Evolutionary conservation across 2,329 filamentous ascomycete genomes (phyloP), one percentile per base, ranked within the genome.

Genomic region (Alternaria consortialis): DNA sequence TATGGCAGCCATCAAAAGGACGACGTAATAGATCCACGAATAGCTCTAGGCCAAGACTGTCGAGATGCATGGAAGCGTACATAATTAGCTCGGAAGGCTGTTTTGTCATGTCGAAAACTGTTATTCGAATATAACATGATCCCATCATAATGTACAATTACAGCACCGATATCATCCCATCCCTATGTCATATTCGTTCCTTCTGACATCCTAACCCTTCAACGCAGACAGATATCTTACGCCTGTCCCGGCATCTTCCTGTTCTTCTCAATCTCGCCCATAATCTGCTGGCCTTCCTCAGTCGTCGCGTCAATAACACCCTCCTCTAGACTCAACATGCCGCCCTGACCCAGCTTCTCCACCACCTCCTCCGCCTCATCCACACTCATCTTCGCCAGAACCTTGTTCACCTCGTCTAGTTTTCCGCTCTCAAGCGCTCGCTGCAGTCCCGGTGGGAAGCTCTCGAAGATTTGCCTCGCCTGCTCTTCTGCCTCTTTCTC

Each of bases 251-350:
- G 77, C 69, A 81, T 76, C 60, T 73, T 73, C 15, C 74, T 70
- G 58, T 72, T 77, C 69, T 70, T 73, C 67, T 80, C 77, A 74
- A 97, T 86, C 67, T 93, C 88, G 80, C 91, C 90, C 70, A 94
- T 84, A 74, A 89, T 89, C 77, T 89, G 87, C 82, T 90, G 86
- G 3, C 94, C 94, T 76, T 95, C 90, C 74, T 93, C 90, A 2
- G 94, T 97, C 46, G 93, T 99, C 1, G 93, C 92, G 80, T 99
- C 95, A 69, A 99, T 96, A 53, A 99, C 93, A 51, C 96, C 90
- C 74, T 97, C 90, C 77, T 98, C 93, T 52, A 99, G 79, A 77
- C 92, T 97, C 67, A 99, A 80, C 84, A 97, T 94, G 37, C 92
- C 92, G 15, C 93, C 93, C 81, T 95, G 86, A 31, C 92, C 88